Percentiles rank a stretch among this genome's conserved stretches.
Conservation (phyloP, 495 filamentous ascomycete species). For the Aspergillus indologenus region DNA sequence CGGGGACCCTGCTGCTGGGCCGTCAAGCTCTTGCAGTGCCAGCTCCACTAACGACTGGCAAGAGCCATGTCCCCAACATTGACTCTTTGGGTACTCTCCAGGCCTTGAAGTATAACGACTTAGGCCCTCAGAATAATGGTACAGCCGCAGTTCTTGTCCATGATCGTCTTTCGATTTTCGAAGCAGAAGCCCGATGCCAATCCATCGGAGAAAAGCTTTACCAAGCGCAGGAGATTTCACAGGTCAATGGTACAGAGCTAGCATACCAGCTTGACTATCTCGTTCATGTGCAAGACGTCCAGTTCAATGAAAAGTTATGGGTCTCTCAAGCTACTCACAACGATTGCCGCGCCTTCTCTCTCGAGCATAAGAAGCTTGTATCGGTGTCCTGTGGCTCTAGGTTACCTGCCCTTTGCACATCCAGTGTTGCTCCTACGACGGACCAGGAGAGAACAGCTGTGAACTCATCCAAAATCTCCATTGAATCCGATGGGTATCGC, state of each 20-base stretch:
- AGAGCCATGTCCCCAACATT: constrained; percentile 3
- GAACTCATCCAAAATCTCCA: constrained; percentile 31
- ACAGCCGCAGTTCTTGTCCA: constrained; percentile 27
- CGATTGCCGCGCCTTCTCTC: constrained; percentile 21
- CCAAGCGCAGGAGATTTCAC: constrained; percentile 6
- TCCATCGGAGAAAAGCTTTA: constrained; percentile 28
- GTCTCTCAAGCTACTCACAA: constrained; percentile 3
- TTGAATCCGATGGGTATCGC: constrained; percentile 24
- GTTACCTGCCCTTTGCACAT: constrained; percentile 27
- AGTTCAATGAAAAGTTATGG: constrained; percentile 19
- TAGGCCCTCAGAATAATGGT: constrained; percentile 31
- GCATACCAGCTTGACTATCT: constrained; percentile 31
- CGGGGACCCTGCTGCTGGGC: constrained; percentile 14
- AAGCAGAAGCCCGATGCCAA: constrained; percentile 19
- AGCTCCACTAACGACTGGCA: constrained; percentile 1
- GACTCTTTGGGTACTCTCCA: constrained; percentile 23
- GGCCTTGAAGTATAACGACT: constrained; percentile 29
- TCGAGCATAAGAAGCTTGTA: constrained; percentile 6
- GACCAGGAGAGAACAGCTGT: constrained; percentile 19
- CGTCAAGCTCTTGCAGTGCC: constrained; percentile 15
- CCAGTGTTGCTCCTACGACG: constrained; percentile 25
- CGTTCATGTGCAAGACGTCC: constrained; percentile 19
- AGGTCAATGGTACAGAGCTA: constrained; percentile 21
- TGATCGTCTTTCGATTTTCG: constrained; percentile 11
- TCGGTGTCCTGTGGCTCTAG: constrained; percentile 14